Percentiles rank a stretch among this genome's conserved stretches.
Conservation (phyloP, 1,284 basidiomycete species). For the Marasmius sp. region DNA sequence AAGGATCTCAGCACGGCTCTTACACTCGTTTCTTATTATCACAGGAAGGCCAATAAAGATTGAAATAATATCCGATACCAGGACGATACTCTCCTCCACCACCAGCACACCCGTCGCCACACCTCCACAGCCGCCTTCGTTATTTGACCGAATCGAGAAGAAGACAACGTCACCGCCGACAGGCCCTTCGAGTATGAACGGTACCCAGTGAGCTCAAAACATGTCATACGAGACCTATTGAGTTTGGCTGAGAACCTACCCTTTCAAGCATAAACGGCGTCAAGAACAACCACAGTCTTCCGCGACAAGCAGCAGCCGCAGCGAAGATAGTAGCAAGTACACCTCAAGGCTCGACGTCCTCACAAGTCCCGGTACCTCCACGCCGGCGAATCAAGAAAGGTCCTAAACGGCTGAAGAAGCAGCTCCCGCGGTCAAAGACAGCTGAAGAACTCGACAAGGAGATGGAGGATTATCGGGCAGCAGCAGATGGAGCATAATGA, state of each 20-base stretch:
- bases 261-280: not conserved
- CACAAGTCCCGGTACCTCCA: conserved; percentile 22
- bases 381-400: conserved; percentile 56
- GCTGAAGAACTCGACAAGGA: conserved; percentile 56
- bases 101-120: conserved; percentile 14
- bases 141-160: conserved; percentile 18
- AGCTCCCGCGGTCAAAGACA: conserved; percentile 24
- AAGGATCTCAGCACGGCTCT: not conserved
- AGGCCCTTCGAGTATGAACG: not conserved
- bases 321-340: conserved; percentile 20
- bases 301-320: conserved; percentile 16
- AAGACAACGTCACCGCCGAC: not conserved
- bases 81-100: conserved; percentile 9
- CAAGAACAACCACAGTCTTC: conserved; percentile 12
- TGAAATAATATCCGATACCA: conserved; percentile 56
- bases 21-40: not conserved
- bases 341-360: conserved; percentile 15
- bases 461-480: conserved; percentile 69
- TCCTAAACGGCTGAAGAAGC: conserved; percentile 63
- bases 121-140: conserved; percentile 18
- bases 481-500: conserved; percentile 13
- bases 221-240: not conserved
- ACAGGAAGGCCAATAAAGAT: conserved; percentile 70
- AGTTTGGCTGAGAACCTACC: not conserved
- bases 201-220: not conserved